phyloP scores from a whole-genome alignment of 805 yeast species.

The Lachancea waltii region DNA sequence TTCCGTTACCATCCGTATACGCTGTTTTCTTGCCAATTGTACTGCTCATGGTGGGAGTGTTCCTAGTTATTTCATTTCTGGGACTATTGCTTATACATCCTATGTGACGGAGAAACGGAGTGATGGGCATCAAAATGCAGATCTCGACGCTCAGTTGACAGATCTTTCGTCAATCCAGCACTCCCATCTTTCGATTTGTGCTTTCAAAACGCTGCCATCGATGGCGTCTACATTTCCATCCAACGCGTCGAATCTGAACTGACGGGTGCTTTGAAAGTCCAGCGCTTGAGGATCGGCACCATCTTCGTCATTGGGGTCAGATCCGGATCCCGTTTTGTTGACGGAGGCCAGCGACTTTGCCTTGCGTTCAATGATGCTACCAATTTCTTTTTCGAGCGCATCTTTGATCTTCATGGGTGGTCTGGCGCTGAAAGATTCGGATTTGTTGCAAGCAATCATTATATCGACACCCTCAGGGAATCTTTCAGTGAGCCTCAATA shows the following conservation, averaged over 20 bases:
- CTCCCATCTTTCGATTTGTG: constrained; percentile 53
- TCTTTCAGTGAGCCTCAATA: constrained; percentile 56
- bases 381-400: constrained; percentile 58
- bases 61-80: constrained; percentile 26
- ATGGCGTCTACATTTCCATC: constrained; percentile 68
- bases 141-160: constrained; percentile 38
- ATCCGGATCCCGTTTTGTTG: constrained; percentile 25
- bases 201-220: constrained; percentile 64
- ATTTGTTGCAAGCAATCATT: constrained; percentile 76
- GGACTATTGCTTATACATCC: constrained; percentile 17
- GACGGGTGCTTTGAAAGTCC: constrained; percentile 17
- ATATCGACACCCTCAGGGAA: constrained; percentile 65
- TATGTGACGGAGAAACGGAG: not conserved
- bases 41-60: constrained; percentile 22
- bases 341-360: constrained; percentile 36
- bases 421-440: constrained; percentile 77
- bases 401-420: constrained; percentile 56
- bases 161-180: constrained; percentile 76
- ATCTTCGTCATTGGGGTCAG: constrained; percentile 19
- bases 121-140: not conserved
- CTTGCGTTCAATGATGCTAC: constrained; percentile 41
- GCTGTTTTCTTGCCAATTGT: constrained; percentile 30
- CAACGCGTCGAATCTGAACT: constrained; percentile 58
- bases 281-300: constrained; percentile 22
- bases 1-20: constrained; percentile 28